Percentiles rank a stretch among this genome's conserved stretches.
These are phyloP conservation scores for Xylaria polymorpha DNA, from an alignment of 2,329 filamentous ascomycete genomes.

Conservation along the genomic window DNA sequence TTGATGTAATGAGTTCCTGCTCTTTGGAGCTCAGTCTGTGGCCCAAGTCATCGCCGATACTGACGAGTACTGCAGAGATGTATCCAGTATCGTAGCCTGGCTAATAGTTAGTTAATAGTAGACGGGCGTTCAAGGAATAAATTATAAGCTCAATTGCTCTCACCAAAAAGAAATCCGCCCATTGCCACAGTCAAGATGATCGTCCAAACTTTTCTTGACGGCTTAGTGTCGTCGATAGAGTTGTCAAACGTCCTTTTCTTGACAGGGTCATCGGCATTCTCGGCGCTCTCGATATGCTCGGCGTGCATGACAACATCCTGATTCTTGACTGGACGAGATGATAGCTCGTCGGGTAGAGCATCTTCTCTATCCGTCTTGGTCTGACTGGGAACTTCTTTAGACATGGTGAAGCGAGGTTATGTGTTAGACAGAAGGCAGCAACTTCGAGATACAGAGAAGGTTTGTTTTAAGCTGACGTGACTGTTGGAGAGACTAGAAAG, in stretches of 20 bases:
- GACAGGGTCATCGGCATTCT: background rate
- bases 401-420: background rate
- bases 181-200: constrained; percentile 24
- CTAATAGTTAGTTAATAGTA: background rate
- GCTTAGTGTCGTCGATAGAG: constrained; percentile 25
- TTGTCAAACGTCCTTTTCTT: constrained; percentile 8
- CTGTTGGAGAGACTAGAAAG: background rate
- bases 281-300: background rate
- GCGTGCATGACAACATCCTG: background rate
- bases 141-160: background rate
- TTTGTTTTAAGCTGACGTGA: background rate
- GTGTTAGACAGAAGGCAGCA: background rate
- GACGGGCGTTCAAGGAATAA: background rate
- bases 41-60: constrained; percentile 10
- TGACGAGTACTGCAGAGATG: constrained; percentile 47
- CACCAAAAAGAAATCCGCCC: constrained; percentile 26
- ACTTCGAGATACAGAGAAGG: background rate
- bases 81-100: constrained; percentile 26
- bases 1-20: constrained; percentile 63
- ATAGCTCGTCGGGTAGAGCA: background rate
- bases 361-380: background rate
- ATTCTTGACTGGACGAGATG: background rate
- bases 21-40: constrained; percentile 46
- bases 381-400: background rate
- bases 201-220: constrained; percentile 22